Conservation (phyloP, 2,329 filamentous ascomycete species). For the Colletotrichum simmondsii region DNA sequence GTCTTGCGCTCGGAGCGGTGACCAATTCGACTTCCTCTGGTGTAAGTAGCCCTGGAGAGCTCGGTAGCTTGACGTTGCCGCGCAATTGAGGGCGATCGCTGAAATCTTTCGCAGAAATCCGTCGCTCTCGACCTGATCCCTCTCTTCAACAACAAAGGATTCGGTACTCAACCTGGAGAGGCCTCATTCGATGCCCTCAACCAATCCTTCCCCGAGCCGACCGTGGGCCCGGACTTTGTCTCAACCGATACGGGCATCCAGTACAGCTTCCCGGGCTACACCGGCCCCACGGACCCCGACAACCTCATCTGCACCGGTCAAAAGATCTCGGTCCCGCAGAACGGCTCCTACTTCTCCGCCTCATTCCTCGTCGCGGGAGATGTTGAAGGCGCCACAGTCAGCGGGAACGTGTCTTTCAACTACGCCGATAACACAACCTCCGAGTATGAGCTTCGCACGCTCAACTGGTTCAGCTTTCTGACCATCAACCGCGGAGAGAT, state of each 20-base stretch:
- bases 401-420: slow-evolving; percentile 52
- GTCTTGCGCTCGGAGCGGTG: background rate
- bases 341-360: slow-evolving; percentile 50
- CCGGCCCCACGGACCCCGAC: slow-evolving; percentile 45
- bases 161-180: slow-evolving; percentile 55
- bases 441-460: slow-evolving; percentile 53
- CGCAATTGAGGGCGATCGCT: background rate
- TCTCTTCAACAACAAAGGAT: slow-evolving; percentile 58
- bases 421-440: slow-evolving; percentile 54
- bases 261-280: slow-evolving; percentile 56
- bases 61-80: background rate
- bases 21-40: background rate
- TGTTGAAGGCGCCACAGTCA: slow-evolving; percentile 48
- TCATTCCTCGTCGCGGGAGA: slow-evolving; percentile 56
- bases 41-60: background rate
- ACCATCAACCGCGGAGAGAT: slow-evolving; percentile 58
- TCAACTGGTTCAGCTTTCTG: slow-evolving; percentile 55
- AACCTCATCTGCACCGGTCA: slow-evolving; percentile 57
- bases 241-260: slow-evolving; percentile 52
- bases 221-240: slow-evolving; percentile 46
- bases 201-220: slow-evolving; percentile 53
- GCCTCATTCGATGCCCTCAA: slow-evolving; percentile 55
- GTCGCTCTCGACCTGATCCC: slow-evolving; percentile 6
- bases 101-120: background rate
- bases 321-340: slow-evolving; percentile 44